Percentiles rank a stretch among this genome's conserved stretches.
Conservation (phyloP, 805 yeast genomes). For the Candida chauliodis region DNA sequence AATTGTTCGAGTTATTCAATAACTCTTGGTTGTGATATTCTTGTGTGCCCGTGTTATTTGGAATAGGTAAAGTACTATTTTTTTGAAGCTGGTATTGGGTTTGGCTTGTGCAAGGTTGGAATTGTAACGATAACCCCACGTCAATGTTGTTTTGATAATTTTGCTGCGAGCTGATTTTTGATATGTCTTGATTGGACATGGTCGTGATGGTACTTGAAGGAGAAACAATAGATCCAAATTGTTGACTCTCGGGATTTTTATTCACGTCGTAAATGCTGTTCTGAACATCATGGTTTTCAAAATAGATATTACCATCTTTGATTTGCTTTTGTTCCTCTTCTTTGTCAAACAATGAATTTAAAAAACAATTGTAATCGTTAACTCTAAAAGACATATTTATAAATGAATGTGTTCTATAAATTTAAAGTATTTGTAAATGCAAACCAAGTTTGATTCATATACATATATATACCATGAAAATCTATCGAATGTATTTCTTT, state of each 20-base stretch:
- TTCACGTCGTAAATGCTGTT: neutral
- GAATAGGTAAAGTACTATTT: neutral
- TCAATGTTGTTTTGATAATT: conserved; percentile 22
- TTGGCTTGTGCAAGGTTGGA: neutral
- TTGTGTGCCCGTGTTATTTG: neutral
- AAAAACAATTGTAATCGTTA: conserved; percentile 27
- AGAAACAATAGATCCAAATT: neutral
- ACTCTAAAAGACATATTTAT: conserved; percentile 29
- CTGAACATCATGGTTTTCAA: neutral
- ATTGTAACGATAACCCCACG: conserved; percentile 13
- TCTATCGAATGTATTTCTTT: neutral
- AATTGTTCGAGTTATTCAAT: neutral
- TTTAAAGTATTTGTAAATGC: neutral
- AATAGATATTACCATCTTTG: neutral
- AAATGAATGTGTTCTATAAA: no score
- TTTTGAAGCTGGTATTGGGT: neutral
- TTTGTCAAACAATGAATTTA: conserved; percentile 23
- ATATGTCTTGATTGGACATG: conserved; percentile 1
- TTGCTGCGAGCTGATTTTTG: neutral
- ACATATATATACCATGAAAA: no score
- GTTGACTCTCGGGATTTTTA: neutral
- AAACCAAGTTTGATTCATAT: neutral
- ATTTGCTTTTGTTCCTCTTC: conserved; percentile 7
- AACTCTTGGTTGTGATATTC: neutral
- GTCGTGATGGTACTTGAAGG: conserved; percentile 1